Evolutionary conservation across 805 yeast genomes (phyloP).

Genomic region (Zygosaccharomyces pseudorouxii): DNA sequence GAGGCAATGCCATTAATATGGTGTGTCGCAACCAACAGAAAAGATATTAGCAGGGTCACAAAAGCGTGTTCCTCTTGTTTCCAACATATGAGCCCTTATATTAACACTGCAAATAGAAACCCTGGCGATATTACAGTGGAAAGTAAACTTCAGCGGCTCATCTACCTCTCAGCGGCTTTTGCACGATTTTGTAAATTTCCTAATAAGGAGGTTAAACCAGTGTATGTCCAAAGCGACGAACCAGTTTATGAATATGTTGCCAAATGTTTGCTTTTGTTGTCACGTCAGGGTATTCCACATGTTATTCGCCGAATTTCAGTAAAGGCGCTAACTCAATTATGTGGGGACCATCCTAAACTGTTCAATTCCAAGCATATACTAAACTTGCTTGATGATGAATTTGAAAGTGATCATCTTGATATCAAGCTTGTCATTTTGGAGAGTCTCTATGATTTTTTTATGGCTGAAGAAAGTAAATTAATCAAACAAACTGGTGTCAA

Average conservation of each 20-base stretch:
- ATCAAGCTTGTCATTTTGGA: conserved; percentile 50
- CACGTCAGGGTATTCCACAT: conserved; percentile 36
- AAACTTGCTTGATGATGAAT: conserved; percentile 47
- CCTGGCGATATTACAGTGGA: conserved; percentile 32
- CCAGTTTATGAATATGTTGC: conserved; percentile 54
- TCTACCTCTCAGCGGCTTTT: conserved; percentile 64
- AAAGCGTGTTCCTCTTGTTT: conserved; percentile 64
- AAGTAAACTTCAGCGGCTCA: conserved; percentile 48
- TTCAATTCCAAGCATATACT: conserved; percentile 56
- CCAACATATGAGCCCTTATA: conserved; percentile 44
- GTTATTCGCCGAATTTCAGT: conserved; percentile 49
- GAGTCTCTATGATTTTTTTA: conserved; percentile 55
- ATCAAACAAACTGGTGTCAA: conserved; percentile 40
- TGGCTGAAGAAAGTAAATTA: conserved; percentile 49
- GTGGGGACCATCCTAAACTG: conserved; percentile 60
- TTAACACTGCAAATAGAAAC: conserved; percentile 30
- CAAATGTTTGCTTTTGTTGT: conserved; percentile 53
- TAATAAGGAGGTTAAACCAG: conserved; percentile 39
- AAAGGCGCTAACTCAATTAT: conserved; percentile 52
- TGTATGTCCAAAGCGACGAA: conserved; percentile 40
- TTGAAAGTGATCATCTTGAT: conserved; percentile 37
- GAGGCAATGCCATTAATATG: conserved; percentile 71
- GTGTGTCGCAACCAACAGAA: conserved; percentile 45
- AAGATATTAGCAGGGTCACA: conserved; percentile 46
- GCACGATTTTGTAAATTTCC: conserved; percentile 63